Percentiles rank a stretch among this genome's conserved stretches.
Conservation (phyloP, 2,329 filamentous ascomycete genomes). For the Trichoderma atrobrunneum region DNA sequence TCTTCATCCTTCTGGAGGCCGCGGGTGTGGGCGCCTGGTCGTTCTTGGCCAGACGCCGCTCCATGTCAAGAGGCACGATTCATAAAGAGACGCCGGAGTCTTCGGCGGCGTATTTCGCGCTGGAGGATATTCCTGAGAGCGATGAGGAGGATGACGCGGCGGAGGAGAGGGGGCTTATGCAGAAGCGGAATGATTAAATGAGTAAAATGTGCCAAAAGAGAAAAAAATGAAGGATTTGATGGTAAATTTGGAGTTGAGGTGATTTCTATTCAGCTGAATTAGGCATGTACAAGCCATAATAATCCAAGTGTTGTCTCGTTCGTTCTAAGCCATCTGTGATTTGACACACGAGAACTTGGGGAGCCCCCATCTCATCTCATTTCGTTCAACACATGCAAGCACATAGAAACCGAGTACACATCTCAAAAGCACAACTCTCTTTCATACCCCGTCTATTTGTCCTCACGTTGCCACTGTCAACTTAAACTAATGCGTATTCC, state of each 20-base stretch:
- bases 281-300: not conserved
- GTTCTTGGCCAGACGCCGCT: not conserved
- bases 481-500: not conserved
- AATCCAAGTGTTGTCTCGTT: not conserved
- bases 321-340: not conserved
- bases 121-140: conserved; percentile 17
- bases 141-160: conserved; percentile 18
- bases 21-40: conserved; percentile 7
- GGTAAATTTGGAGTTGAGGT: not conserved
- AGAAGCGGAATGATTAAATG: not conserved
- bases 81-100: conserved; percentile 13
- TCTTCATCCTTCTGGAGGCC: conserved; percentile 4
- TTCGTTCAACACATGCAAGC: not conserved
- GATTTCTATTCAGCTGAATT: not conserved
- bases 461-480: not conserved
- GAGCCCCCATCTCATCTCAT: not conserved
- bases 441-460: not conserved
- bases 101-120: conserved; percentile 18
- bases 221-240: not conserved
- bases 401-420: not conserved
- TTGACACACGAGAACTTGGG: not conserved
- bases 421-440: not conserved
- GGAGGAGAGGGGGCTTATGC: conserved; percentile 18
- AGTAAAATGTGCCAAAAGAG: not conserved
- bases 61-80: not conserved